phyloP scores from a whole-genome alignment of 495 filamentous ascomycete species.

The Tuber magnatum region DNA sequence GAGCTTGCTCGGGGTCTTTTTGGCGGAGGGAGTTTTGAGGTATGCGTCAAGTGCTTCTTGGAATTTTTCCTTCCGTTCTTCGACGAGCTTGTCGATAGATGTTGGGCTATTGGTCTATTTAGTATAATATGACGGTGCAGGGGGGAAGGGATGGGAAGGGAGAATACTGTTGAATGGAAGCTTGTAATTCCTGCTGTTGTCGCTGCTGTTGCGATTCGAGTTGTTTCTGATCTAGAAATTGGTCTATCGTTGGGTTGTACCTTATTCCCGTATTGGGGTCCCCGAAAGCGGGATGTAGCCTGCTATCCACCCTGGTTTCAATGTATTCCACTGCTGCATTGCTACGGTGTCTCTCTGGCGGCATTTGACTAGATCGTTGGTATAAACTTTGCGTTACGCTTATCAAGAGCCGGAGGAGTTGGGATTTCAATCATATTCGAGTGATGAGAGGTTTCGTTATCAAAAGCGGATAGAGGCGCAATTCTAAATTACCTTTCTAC shows the following conservation, averaged over 20 bases:
- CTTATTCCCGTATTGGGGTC: neutral
- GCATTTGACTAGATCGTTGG: neutral
- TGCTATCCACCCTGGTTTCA: neutral
- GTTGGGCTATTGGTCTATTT: neutral
- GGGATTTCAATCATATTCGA: neutral
- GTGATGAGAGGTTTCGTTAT: neutral
- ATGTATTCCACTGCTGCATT: neutral
- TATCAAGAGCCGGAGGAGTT: neutral
- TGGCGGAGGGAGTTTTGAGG: neutral
- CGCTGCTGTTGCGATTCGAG: neutral
- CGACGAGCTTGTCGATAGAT: neutral
- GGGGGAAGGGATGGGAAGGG: neutral
- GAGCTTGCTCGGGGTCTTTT: neutral
- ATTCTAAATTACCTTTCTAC: neutral
- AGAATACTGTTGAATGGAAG: neutral
- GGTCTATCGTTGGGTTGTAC: neutral
- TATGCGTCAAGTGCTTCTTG: neutral
- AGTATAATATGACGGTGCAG: neutral
- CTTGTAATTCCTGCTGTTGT: neutral
- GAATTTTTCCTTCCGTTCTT: neutral
- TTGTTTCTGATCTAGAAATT: neutral
- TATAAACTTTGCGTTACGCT: neutral
- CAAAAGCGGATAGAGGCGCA: neutral
- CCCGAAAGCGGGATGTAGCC: neutral
- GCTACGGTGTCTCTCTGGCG: neutral